Evolutionary conservation across 73 alveolate genomes (phyloP).

Genomic region (Blepharisma japonicum): DNA sequence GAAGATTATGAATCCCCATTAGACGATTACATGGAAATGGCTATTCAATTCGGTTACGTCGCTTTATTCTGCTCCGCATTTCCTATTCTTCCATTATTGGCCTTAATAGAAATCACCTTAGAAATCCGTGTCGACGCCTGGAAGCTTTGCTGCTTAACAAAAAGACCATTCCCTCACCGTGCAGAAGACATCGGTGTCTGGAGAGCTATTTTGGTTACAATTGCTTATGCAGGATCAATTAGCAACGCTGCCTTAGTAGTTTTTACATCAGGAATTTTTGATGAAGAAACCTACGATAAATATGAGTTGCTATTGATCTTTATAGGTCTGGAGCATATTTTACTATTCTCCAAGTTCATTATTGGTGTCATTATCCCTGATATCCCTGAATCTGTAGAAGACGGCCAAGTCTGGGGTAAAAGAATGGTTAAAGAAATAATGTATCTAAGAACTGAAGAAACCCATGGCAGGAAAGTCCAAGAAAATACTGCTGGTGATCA

Average conservation of each 20-base stretch:
- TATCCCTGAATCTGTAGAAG: slow-evolving; percentile 1
- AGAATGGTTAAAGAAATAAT: slow-evolving; percentile 11
- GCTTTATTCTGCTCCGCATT: slow-evolving; percentile 16
- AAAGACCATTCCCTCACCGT: slow-evolving; percentile 22
- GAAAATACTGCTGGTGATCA: too few species aligned
- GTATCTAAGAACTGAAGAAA: too few species aligned
- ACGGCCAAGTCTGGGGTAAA: slow-evolving; percentile 1
- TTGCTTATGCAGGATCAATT: slow-evolving; percentile 29
- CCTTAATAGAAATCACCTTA: slow-evolving; percentile 12
- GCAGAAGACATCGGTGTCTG: slow-evolving; percentile 29
- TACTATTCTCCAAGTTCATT: not conserved
- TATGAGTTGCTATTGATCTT: not conserved
- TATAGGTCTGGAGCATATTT: not conserved
- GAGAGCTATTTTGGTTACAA: not conserved
- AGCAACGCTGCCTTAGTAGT: slow-evolving; percentile 13
- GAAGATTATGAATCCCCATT: slow-evolving; percentile 18
- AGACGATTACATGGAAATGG: slow-evolving; percentile 33
- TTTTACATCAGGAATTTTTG: not conserved
- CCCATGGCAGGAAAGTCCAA: too few species aligned
- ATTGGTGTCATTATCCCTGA: slow-evolving; percentile 9
- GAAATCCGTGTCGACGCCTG: slow-evolving; percentile 35
- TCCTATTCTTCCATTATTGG: slow-evolving; percentile 18
- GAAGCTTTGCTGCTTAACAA: slow-evolving; percentile 12
- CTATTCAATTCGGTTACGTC: slow-evolving; percentile 19
- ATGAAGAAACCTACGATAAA: not conserved